Conservation (phyloP, 2,329 filamentous ascomycete species). For the Aspergillus intermedius region DNA sequence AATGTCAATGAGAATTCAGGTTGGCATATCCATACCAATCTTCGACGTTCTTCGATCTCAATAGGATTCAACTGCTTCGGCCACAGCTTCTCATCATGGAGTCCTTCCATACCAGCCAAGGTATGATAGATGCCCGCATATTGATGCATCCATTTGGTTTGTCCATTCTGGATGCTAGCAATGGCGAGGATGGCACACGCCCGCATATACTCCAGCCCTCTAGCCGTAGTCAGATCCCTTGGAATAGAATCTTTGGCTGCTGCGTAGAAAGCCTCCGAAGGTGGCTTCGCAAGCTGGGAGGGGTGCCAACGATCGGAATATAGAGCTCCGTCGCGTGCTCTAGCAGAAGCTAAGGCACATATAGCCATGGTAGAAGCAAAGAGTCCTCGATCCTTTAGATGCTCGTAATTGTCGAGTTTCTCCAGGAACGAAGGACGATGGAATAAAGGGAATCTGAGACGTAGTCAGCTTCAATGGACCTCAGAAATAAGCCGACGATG, state of each 20-base stretch:
- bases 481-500: background rate
- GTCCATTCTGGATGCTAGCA: constrained; percentile 47
- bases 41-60: constrained; percentile 45
- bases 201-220: constrained; percentile 35
- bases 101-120: constrained; percentile 42
- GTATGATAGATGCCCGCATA: constrained; percentile 48
- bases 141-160: constrained; percentile 45
- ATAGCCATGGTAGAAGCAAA: constrained; percentile 49
- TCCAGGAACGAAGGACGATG: constrained; percentile 41
- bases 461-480: background rate
- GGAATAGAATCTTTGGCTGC: constrained; percentile 38
- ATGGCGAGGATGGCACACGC: constrained; percentile 46
- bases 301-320: constrained; percentile 30
- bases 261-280: constrained; percentile 40
- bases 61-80: constrained; percentile 39
- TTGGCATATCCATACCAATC: constrained; percentile 33
- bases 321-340: constrained; percentile 46
- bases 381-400: constrained; percentile 37
- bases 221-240: constrained; percentile 28
- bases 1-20: background rate
- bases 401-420: constrained; percentile 37
- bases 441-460: constrained; percentile 44
- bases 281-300: constrained; percentile 24
- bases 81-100: constrained; percentile 52
- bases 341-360: constrained; percentile 45